Conservation (phyloP, 805 yeast species). For the Candida sanyiensis region DNA sequence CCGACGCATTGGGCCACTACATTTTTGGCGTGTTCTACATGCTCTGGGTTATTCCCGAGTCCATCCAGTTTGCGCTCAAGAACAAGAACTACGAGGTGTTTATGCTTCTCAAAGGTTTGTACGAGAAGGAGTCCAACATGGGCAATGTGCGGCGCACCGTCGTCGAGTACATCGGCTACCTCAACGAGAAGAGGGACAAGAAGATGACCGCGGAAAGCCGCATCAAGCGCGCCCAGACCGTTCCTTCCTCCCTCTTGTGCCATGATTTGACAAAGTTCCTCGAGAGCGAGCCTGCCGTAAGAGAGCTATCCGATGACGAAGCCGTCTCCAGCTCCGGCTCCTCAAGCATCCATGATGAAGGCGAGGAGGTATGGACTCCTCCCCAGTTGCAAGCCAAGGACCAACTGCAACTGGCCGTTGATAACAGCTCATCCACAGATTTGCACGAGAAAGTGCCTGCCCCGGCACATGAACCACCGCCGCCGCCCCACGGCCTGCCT, state of each 20-base stretch:
- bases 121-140: conserved; percentile 34
- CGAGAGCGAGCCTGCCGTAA: conserved; percentile 5
- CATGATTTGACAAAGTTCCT: conserved; percentile 14
- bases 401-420: conserved; percentile 30
- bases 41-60: conserved; percentile 33
- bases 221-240: conserved; percentile 30
- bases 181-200: conserved; percentile 19
- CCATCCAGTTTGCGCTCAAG: conserved; percentile 36
- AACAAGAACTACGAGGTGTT: conserved; percentile 36
- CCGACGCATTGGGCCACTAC: conserved; percentile 29
- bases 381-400: conserved; percentile 36
- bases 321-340: conserved; percentile 4
- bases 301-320: conserved; percentile 2
- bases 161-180: conserved; percentile 27
- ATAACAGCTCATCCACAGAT: conserved; percentile 16
- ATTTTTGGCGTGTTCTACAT: conserved; percentile 34
- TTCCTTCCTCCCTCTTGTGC: conserved; percentile 20
- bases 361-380: conserved; percentile 31
- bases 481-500: conserved; percentile 11
- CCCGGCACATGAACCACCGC: conserved; percentile 8
- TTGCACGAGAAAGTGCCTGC: not conserved
- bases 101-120: conserved; percentile 30
- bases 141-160: conserved; percentile 34
- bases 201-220: not conserved
- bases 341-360: conserved; percentile 16